Conservation (phyloP, 306 rosid species). For the Herpetospermum pedunculosum region DNA sequence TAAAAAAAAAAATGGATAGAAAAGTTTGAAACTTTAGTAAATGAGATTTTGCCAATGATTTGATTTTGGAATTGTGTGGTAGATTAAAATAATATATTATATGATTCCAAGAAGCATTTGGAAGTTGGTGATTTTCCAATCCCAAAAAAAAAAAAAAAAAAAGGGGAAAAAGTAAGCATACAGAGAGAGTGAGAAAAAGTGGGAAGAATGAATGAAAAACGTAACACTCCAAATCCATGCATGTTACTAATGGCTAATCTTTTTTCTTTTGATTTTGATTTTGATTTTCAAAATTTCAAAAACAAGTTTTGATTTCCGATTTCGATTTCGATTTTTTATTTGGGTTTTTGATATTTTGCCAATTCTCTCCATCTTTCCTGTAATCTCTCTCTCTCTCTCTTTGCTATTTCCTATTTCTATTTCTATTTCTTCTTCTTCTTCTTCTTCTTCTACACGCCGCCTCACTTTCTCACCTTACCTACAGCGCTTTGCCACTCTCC, state of each 20-base stretch:
- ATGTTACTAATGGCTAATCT: background rate
- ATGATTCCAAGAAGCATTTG: background rate
- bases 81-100: background rate
- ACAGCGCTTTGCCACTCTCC: slow-evolving; percentile 7
- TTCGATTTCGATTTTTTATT: background rate
- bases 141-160: background rate
- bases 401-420: background rate
- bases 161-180: background rate
- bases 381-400: background rate
- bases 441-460: slow-evolving; percentile 39
- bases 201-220: background rate
- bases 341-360: slow-evolving; percentile 2
- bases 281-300: background rate
- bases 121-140: background rate
- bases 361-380: background rate
- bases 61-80: background rate
- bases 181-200: background rate
- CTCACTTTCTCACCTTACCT: slow-evolving; percentile 17
- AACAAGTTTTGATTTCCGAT: background rate
- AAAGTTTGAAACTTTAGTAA: too few relatives aligned
- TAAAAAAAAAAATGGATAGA: too few relatives aligned
- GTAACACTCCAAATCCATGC: slow-evolving; percentile 12
- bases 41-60: background rate
- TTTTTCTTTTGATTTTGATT: background rate
- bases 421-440: slow-evolving; percentile 17